These are phyloP conservation scores for Blepharisma undulans DNA, from an alignment of 169 alveolate species.

Conservation along the genomic window DNA sequence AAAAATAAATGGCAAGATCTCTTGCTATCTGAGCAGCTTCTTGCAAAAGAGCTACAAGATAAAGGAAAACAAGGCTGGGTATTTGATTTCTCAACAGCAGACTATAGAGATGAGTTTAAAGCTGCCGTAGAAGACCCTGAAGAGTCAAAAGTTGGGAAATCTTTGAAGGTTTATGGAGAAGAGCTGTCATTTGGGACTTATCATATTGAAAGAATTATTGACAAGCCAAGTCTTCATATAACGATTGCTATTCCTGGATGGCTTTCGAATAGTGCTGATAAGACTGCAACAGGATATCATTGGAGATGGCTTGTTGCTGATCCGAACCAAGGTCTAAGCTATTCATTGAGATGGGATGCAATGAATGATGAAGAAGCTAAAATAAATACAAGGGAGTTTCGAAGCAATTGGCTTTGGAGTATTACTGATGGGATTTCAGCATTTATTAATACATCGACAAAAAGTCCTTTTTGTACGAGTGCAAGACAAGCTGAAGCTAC, in stretches of 20 bases:
- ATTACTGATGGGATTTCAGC: background rate
- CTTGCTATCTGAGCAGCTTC: background rate
- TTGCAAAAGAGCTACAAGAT: background rate
- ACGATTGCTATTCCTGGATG: conserved; percentile 37
- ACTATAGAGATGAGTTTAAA: background rate
- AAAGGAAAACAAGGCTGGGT: background rate
- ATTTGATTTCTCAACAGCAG: background rate
- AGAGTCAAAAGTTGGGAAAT: background rate
- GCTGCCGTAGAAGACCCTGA: background rate
- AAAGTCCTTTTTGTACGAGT: background rate
- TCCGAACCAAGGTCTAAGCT: background rate
- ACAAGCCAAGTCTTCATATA: background rate
- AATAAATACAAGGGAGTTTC: background rate
- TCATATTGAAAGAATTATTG: background rate
- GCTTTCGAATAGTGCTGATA: conserved; percentile 18
- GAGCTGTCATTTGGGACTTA: background rate
- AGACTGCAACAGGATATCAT: background rate
- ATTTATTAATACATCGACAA: background rate
- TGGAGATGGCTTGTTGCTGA: background rate
- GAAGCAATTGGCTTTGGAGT: background rate
- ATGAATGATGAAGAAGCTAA: background rate
- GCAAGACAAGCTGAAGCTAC: conserved; percentile 33
- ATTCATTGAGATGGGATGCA: conserved; percentile 36
- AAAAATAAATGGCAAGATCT: background rate
- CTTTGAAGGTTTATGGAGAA: background rate